These are phyloP conservation scores for Boletus vinaceobasis DNA, from an alignment of 768 basidiomycete species.

Conservation along the genomic window DNA sequence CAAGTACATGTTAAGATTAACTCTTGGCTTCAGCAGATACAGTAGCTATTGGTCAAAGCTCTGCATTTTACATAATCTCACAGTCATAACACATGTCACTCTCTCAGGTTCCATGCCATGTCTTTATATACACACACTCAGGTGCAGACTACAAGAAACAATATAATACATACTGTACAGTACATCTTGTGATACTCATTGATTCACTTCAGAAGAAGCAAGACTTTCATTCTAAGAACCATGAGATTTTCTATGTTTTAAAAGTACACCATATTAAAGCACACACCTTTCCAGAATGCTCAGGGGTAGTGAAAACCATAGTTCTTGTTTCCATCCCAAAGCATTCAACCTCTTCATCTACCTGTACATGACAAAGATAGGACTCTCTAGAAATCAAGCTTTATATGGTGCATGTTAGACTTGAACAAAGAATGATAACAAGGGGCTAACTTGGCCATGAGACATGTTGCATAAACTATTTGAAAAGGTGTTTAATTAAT, in stretches of 20 bases:
- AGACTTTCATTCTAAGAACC: neutral
- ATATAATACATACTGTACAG: no score
- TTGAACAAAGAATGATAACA: neutral
- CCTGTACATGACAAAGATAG: constrained; percentile 13
- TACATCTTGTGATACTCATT: neutral
- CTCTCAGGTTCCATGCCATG: no score
- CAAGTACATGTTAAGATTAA: no score
- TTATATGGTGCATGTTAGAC: neutral
- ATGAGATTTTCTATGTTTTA: neutral
- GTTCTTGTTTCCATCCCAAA: neutral
- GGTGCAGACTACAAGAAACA: no score
- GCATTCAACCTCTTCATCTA: neutral
- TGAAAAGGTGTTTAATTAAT: neutral
- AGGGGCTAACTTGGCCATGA: constrained; percentile 27
- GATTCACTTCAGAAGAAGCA: neutral
- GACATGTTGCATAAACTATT: constrained; percentile 27
- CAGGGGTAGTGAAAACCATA: constrained; percentile 9
- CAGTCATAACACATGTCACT: no score
- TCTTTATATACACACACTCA: no score
- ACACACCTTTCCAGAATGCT: constrained; percentile 1
- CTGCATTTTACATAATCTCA: no score
- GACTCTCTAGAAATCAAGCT: constrained; percentile 30
- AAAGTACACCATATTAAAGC: neutral
- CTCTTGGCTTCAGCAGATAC: no score
- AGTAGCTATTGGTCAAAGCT: no score